Percentiles rank a stretch among this genome's conserved stretches.
phyloP scores from a whole-genome alignment of 2,329 filamentous ascomycete species.

The Colletotrichum navitas region DNA sequence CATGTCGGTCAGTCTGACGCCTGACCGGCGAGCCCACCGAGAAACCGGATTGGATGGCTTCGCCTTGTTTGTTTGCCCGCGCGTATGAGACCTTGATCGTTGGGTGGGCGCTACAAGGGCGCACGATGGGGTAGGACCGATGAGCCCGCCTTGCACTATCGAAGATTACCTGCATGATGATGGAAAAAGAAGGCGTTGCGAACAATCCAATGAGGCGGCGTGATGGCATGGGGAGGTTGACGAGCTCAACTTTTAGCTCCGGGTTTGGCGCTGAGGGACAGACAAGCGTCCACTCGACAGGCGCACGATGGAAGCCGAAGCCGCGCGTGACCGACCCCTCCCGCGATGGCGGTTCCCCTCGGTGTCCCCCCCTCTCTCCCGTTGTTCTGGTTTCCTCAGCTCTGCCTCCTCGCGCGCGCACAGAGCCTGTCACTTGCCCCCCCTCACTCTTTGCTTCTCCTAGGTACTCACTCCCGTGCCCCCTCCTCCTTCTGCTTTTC shows the following conservation, averaged over 20 bases:
- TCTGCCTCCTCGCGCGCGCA: conserved; percentile 3
- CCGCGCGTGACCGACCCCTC: conserved; percentile 27
- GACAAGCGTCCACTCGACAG: conserved; percentile 7
- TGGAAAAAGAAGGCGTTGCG: conserved; percentile 23
- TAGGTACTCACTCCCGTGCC: neutral
- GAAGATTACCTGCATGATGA: conserved; percentile 37
- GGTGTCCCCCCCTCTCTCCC: conserved; percentile 17
- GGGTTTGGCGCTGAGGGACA: conserved; percentile 9
- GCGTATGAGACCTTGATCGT: conserved; percentile 18
- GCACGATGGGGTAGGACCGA: conserved; percentile 16
- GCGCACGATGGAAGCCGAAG: conserved; percentile 9
- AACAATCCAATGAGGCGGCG: conserved; percentile 36
- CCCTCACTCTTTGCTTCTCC: neutral
- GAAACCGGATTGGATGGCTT: conserved; percentile 31
- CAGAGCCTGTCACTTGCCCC: conserved; percentile 11
- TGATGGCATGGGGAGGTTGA: conserved; percentile 12
- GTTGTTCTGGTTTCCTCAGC: neutral
- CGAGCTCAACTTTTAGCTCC: conserved; percentile 29
- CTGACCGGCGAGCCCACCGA: conserved; percentile 6
- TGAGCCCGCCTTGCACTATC: conserved; percentile 30
- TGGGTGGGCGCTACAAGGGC: conserved; percentile 16
- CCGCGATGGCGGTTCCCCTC: conserved; percentile 36
- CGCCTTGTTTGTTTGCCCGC: conserved; percentile 37
- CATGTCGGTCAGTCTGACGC: conserved; percentile 24
- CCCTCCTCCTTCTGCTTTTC: neutral